Evolutionary conservation across 2,329 filamentous ascomycete species (phyloP), one percentile per base, ranked within the genome.

Genomic region (Trematosphaeria pertusa): DNA sequence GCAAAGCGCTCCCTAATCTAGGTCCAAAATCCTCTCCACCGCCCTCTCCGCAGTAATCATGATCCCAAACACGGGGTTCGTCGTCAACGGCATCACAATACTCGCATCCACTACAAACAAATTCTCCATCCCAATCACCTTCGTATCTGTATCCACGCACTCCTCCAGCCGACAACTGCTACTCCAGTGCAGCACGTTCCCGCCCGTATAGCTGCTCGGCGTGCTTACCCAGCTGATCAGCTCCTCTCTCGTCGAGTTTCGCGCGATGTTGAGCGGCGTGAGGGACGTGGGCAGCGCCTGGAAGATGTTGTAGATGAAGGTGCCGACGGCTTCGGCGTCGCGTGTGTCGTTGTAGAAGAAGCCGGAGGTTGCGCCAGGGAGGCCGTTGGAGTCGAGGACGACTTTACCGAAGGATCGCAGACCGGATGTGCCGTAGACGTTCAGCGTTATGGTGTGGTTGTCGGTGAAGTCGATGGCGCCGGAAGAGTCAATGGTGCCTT

Each of bases 341-440:
- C 72, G 74, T 0, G 74, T 67, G 54, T 82, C 58, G 18, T 69
- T 71, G 65, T 80, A 81, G 44, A 77, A 80, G 33, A 79, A 67
- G 15, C 72, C 72, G 2, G 54, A 52, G 32, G 71, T 67, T 0
- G 77, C 71, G 2, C 73, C 71, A 0, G 79, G 74, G 4, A 73
- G 64, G 51, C 76, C 77, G 1, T 73, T 73, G 1, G 65, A 62
- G 37, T 79, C 75, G 11, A 81, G 71, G 5, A 71, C 58, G 3
- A 81, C 78, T 4, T 71, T 69, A 1, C 80, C 79, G 1, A 71
- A 62, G 2, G 80, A 82, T 5, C 73, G 71, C 17, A 82, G 69
- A 1, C 81, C 81, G 0, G 79, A 82, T 0, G 81, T 83, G 7
- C 80, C 80, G 65, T 83, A 83, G 4, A 83, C 64, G 60, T 83